These are phyloP conservation scores for Parastagonospora nodorum DNA, from an alignment of 2,329 filamentous ascomycete species.

Conservation along the genomic window DNA sequence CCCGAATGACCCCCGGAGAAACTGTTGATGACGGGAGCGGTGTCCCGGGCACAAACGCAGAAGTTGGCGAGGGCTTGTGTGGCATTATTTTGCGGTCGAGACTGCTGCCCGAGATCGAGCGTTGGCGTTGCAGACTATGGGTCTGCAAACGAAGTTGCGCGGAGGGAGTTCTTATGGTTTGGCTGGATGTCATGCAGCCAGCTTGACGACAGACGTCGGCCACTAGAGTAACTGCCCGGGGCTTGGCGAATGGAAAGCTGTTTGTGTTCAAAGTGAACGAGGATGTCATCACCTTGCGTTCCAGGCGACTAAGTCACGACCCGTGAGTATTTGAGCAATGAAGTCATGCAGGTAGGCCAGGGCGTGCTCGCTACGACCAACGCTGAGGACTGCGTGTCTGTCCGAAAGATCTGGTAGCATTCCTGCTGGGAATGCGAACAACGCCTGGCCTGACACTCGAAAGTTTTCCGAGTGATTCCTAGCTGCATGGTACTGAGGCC, in stretches of 20 bases:
- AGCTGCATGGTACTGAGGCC: no score
- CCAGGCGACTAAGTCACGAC: no score
- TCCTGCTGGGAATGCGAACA: no score
- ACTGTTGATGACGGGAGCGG: constrained; percentile 50
- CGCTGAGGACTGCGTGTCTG: no score
- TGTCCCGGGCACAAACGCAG: constrained; percentile 44
- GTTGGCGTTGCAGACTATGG: constrained; percentile 83
- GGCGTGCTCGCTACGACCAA: no score
- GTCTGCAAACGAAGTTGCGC: constrained; percentile 68
- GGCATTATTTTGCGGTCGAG: constrained; percentile 28
- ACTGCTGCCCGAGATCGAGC: constrained; percentile 60
- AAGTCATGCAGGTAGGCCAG: no score
- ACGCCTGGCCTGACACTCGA: no score
- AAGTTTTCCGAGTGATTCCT: no score
- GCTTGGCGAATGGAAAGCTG: constrained; percentile 24
- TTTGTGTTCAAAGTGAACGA: constrained; percentile 53
- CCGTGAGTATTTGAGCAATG: no score
- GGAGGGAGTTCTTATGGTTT: constrained; percentile 74
- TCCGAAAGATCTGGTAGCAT: no score
- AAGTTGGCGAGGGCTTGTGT: no score
- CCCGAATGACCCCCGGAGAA: constrained; percentile 30
- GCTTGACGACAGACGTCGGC: constrained; percentile 45
- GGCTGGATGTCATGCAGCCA: constrained; percentile 84
- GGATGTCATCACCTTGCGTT: no score
- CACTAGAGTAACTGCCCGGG: constrained; percentile 28